Base-by-base conservation (phyloP, 768 basidiomycete species). In the Polyporus arcularius region DNA sequence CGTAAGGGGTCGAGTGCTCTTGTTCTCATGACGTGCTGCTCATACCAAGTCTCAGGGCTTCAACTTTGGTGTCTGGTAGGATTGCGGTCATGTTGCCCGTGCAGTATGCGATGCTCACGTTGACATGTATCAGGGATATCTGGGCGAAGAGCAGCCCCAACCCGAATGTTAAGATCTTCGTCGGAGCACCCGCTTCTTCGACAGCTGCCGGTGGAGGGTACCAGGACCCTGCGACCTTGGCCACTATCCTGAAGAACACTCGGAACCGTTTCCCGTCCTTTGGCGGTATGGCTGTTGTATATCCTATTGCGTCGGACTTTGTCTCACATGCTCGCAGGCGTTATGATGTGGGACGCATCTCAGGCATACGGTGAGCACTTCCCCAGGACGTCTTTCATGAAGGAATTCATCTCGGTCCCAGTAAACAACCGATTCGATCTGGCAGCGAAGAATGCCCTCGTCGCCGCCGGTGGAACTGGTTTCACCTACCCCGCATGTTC, bases 401-500 rank as follows among this genome's bases (percentile, higher is more conserved):
- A 30, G 42, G 10, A 12, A n/a, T 16, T 49, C 30, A 35, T 32
- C 32, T 38, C 38, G 28, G 28, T 35, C 28, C 9, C 52, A 78
- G 87, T 76, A 31, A 89, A 89, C 67, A 73, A 76, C 58, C 80
- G 83, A 31, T 89, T 80, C 64, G 85, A 88, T 66, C 69, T 79
- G 15, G 82, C 79, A 6, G 82, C 88, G 61, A 89, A 90, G 73
- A 79, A 81, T 59, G 79, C 82, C 30, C 76, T 89, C 40, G 71
- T 73, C 14, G 81, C 82, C 14, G 83, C 86, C 39, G 86, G 87
- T 49, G 85, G 86, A n/a, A 85, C 83, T 16, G 86, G 87, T 8
- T 89, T 89, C 71, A 83, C 82, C 3, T 88, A 78, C 72, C 85
- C 86, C 15, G 64, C 81, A 53, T 89, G 86, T 68, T 78, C 81